Evolutionary conservation across 805 yeast genomes (phyloP).

Genomic region (Myxozyma neotropica): DNA sequence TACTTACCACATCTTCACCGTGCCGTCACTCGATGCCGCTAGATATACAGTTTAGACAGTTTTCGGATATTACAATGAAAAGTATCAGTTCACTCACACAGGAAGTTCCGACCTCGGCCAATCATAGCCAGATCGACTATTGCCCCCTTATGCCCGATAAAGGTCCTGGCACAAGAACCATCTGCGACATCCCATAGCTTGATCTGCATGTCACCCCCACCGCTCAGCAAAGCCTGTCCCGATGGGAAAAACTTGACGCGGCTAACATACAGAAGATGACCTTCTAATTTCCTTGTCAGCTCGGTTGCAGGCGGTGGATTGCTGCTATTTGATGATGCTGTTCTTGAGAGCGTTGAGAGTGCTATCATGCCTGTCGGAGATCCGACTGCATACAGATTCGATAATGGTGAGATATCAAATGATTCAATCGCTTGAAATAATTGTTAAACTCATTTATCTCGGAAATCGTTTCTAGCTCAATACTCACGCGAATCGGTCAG

Average conservation of each 20-base stretch:
- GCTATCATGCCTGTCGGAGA: slow-evolving; percentile 43
- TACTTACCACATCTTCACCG: slow-evolving; percentile 65
- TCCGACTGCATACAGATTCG: slow-evolving; percentile 43
- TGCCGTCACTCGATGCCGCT: slow-evolving; percentile 47
- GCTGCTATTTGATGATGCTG: slow-evolving; percentile 1
- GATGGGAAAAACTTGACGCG: slow-evolving; percentile 61
- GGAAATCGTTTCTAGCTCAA: too few species aligned
- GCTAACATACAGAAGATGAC: slow-evolving; percentile 56
- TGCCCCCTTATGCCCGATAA: slow-evolving; percentile 53
- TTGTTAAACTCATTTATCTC: background rate
- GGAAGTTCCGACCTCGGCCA: slow-evolving; percentile 68
- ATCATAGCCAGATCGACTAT: slow-evolving; percentile 56
- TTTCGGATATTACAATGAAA: background rate
- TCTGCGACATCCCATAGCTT: slow-evolving; percentile 61
- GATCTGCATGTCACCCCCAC: slow-evolving; percentile 60
- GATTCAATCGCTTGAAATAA: slow-evolving; percentile 20
- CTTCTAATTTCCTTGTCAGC: slow-evolving; percentile 41
- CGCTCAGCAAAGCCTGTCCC: slow-evolving; percentile 59
- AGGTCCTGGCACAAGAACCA: slow-evolving; percentile 54
- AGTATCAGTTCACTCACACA: slow-evolving; percentile 52
- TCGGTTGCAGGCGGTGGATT: slow-evolving; percentile 1
- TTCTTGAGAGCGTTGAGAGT: slow-evolving; percentile 35
- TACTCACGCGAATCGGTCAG: slow-evolving; percentile 4
- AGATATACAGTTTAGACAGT: background rate
- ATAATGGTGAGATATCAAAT: slow-evolving; percentile 44